Base-by-base conservation (phyloP, 768 basidiomycete species). In the Hemileccinum impolitum region DNA sequence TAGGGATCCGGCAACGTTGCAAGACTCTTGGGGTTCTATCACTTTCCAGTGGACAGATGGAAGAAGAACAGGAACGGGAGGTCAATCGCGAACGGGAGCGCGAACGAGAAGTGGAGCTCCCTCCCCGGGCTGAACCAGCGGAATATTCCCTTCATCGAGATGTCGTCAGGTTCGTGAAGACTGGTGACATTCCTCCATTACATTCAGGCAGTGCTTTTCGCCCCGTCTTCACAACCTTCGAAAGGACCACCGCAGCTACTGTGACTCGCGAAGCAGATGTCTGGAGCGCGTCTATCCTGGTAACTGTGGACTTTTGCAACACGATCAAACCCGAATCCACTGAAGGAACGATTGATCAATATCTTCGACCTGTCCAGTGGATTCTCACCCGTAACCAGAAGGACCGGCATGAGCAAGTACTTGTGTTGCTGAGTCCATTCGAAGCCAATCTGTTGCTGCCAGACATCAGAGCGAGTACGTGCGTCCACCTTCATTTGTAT, bases 11-110 rank as follows among this genome's bases (percentile, higher is more conserved):
- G 6, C 51, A 35, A 13, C 45, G 47, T 6, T 60, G 51, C 26
- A 28, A 30, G 13, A 21, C 46, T 4, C 55, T 60, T 5, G 58
- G 58, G 0, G 15, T 57, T 19, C 13, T 43, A 7, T 45, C 51
- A 1, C 41, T 47, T 14, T 55, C 51, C 1, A 50, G 56, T 26
- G 51, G 40, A 17, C 53, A 45, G 12, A 46, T 74, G 52, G 68
- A 68, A n/a, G 74, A 78, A 48, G 74, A 77, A 43, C 74, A 74
- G 46, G 76, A 77, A 55, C 45, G 58, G 17, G 56, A 44, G 25
- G 39, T 48, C n/a, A 35, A 21, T 14, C 40, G 35, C 4, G 47
- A 48, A n/a, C 12, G 9, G 4, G 40, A 48, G 17, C n/a, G 46
- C 1, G 39, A 48, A 15, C 3, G 31, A 32, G 45, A 47, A n/a